phyloP scores from a whole-genome alignment of 2,329 filamentous ascomycete genomes.

The Colletotrichum costaricense region DNA sequence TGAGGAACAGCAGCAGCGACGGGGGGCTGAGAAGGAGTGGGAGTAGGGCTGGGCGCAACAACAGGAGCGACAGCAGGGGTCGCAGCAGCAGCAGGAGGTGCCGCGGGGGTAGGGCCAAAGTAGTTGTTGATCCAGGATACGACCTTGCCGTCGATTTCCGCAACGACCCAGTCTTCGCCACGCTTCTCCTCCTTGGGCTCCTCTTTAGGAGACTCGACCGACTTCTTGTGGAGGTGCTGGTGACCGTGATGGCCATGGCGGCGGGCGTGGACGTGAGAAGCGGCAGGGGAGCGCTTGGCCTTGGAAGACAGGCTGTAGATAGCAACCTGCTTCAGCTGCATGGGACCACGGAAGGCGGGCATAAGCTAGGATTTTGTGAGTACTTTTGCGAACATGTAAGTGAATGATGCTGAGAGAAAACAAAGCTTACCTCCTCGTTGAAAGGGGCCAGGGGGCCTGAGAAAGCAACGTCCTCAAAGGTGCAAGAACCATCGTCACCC shows the following conservation, averaged over 20 bases:
- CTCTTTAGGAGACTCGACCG: constrained; percentile 42
- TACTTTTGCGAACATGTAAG: not conserved
- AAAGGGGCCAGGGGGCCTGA: constrained; percentile 73
- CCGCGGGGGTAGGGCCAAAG: constrained; percentile 47
- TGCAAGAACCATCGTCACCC: constrained; percentile 65
- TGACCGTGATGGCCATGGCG: constrained; percentile 60
- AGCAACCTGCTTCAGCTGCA: constrained; percentile 74
- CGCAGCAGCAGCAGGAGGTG: constrained; percentile 8
- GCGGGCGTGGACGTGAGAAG: constrained; percentile 44
- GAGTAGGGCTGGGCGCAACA: constrained; percentile 21
- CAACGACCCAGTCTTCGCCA: constrained; percentile 60
- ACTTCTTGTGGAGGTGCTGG: constrained; percentile 61
- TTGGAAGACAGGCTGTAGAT: constrained; percentile 69
- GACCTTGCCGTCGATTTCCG: constrained; percentile 67
- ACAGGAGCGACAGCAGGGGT: constrained; percentile 36
- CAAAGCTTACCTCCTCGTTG: constrained; percentile 72
- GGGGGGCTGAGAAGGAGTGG: constrained; percentile 35
- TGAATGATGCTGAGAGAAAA: constrained; percentile 9
- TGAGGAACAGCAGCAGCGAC: constrained; percentile 19
- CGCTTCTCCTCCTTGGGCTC: constrained; percentile 56
- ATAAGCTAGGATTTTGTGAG: constrained; percentile 65
- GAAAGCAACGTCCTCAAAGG: constrained; percentile 62
- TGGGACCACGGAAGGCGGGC: constrained; percentile 77
- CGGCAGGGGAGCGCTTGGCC: constrained; percentile 42
- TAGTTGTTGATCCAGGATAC: constrained; percentile 71